These are phyloP conservation scores for Monosporozyma solicola DNA, from an alignment of 805 yeast genomes.

Conservation along the genomic window DNA sequence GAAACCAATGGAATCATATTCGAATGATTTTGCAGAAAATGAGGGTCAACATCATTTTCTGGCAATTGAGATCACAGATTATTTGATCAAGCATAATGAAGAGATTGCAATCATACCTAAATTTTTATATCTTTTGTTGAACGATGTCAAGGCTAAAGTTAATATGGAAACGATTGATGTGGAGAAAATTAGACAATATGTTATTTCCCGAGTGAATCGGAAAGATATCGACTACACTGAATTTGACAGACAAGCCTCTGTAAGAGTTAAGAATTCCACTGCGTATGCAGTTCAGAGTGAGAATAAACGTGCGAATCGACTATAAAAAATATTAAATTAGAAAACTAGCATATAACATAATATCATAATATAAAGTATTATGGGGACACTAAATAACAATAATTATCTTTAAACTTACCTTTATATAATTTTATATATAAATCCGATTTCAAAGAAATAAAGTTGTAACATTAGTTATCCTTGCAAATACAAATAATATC, in stretches of 20 bases:
- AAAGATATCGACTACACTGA: constrained; percentile 20
- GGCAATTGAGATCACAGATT: constrained; percentile 85
- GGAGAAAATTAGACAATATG: constrained; percentile 14
- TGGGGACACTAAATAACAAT: background rate
- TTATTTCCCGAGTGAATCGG: constrained; percentile 9
- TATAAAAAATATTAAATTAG: background rate
- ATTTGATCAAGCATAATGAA: constrained; percentile 71
- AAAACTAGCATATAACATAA: background rate
- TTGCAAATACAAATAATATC: background rate
- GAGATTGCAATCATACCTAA: constrained; percentile 70
- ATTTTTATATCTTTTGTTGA: constrained; percentile 45
- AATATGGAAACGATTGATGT: constrained; percentile 6
- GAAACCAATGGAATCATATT: constrained; percentile 23
- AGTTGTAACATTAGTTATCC: background rate
- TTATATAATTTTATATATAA: background rate
- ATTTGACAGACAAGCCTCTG: constrained; percentile 17
- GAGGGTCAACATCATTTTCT: constrained; percentile 69
- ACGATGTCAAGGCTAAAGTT: constrained; percentile 21
- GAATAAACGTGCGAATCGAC: background rate
- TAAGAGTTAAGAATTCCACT: constrained; percentile 20
- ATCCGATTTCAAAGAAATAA: background rate
- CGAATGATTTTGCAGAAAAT: constrained; percentile 34
- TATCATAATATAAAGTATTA: background rate
- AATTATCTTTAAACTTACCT: background rate
- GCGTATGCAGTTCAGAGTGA: constrained; percentile 17